These are phyloP conservation scores for slime mould (Dictyostelium discoideum) DNA, from an alignment of 78 protist genomes.

Conservation along the genomic window DNA sequence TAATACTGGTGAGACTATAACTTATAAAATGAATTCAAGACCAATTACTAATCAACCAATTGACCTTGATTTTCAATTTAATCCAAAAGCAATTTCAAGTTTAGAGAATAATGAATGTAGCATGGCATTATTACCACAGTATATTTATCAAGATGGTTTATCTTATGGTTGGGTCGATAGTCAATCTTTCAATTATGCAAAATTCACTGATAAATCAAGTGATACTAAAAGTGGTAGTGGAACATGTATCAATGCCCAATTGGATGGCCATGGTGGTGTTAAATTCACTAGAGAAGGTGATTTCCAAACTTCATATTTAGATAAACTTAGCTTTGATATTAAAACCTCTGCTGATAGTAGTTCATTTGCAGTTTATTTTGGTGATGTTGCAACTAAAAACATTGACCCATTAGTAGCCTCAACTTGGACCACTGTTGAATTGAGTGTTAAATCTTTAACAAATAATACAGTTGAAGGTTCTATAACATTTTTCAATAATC, in stretches of 20 bases:
- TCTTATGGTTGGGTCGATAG: conserved; percentile 24
- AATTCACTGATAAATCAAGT: neutral
- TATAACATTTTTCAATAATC: neutral
- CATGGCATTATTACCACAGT: conserved; percentile 18
- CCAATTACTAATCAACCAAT: neutral
- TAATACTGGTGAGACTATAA: neutral
- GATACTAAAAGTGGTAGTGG: conserved; percentile 3
- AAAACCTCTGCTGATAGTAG: neutral
- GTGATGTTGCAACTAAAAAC: neutral
- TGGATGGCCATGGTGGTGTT: neutral
- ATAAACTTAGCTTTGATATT: neutral
- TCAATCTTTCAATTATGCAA: neutral
- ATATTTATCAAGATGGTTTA: conserved; percentile 30
- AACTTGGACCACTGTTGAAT: neutral
- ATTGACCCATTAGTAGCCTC: neutral
- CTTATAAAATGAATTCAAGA: neutral
- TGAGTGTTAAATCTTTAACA: neutral
- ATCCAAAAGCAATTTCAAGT: neutral
- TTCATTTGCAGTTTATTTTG: neutral
- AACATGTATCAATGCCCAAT: neutral
- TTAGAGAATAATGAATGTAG: neutral
- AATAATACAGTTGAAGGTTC: neutral
- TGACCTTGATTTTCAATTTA: conserved; percentile 29
- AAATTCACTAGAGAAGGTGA: conserved; percentile 34
- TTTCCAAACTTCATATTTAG: conserved; percentile 26